Percentiles rank a stretch among this genome's conserved stretches.
These are phyloP conservation scores for Cubamyces sp. DNA, from an alignment of 768 basidiomycete genomes.

Conservation along the genomic window DNA sequence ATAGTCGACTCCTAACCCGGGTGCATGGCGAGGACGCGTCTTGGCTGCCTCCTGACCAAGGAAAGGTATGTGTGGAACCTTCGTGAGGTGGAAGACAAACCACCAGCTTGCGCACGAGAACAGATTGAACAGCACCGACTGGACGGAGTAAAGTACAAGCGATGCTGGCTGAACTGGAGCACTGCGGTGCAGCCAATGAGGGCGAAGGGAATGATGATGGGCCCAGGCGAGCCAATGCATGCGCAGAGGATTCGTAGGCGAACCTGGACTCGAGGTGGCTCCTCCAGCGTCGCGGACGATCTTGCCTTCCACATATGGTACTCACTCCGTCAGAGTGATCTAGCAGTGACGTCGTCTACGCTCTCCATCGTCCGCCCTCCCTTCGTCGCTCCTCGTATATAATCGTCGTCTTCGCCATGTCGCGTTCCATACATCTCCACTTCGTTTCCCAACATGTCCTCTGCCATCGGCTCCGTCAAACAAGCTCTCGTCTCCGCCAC, in stretches of 20 bases:
- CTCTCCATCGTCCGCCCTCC: conserved; percentile 1
- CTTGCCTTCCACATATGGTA: conserved; percentile 7
- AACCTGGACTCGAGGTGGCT: conserved; percentile 7
- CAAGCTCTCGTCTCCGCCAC: conserved; percentile 31
- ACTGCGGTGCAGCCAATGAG: not conserved
- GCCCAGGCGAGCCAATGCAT: not conserved
- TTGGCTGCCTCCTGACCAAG: too few species aligned
- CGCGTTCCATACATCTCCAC: not conserved
- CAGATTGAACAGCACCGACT: too few species aligned
- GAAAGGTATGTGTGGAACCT: too few species aligned
- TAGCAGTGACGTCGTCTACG: conserved; percentile 24
- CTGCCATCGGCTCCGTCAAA: conserved; percentile 29
- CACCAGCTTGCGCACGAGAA: too few species aligned
- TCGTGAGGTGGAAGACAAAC: too few species aligned
- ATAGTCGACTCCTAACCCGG: too few species aligned
- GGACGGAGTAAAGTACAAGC: not conserved
- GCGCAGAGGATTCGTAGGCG: conserved; percentile 3
- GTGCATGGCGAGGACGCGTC: too few species aligned
- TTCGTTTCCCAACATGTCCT: conserved; percentile 21
- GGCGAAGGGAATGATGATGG: conserved; percentile 2
- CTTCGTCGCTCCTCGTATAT: conserved; percentile 10
- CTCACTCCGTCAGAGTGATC: conserved; percentile 22
- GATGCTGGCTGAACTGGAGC: not conserved
- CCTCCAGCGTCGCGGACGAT: not conserved
- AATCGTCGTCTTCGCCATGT: conserved; percentile 4